phyloP scores from a whole-genome alignment of 345 rosid genomes.

The Ricinus communis region DNA sequence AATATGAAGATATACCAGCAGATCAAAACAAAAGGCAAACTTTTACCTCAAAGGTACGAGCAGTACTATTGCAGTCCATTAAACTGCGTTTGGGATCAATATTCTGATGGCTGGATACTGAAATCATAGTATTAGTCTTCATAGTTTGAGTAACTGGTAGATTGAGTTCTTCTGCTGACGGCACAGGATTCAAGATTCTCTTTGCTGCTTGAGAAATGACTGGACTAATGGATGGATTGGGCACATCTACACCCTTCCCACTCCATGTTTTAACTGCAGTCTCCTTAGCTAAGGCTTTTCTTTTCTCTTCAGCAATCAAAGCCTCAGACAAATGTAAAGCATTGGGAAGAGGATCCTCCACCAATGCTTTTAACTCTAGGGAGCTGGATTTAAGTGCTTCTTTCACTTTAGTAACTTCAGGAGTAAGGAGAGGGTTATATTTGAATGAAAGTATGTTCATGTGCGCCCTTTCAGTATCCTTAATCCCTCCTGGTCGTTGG shows the following conservation, averaged over 20 bases:
- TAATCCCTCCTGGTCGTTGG: conserved; percentile 21
- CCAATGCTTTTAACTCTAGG: conserved; percentile 41
- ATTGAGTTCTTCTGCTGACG: not conserved
- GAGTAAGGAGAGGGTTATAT: conserved; percentile 20
- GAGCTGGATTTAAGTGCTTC: conserved; percentile 43
- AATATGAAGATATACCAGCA: not conserved
- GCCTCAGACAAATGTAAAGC: conserved; percentile 36
- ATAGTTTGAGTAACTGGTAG: conserved; percentile 10
- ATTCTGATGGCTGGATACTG: conserved; percentile 22
- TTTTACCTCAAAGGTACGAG: conserved; percentile 50
- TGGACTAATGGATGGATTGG: not conserved
- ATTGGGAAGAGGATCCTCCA: conserved; percentile 54
- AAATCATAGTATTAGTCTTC: conserved; percentile 17
- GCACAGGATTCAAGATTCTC: conserved; percentile 12
- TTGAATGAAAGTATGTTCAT: not conserved
- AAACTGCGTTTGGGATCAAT: conserved; percentile 32
- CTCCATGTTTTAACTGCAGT: conserved; percentile 13
- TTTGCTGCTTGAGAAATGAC: not conserved
- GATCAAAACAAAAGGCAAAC: not conserved
- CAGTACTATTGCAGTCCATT: conserved; percentile 56
- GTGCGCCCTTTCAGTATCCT: conserved; percentile 23
- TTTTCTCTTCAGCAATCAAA: conserved; percentile 23
- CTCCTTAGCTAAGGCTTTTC: not conserved
- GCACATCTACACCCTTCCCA: conserved; percentile 11
- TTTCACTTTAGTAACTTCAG: conserved; percentile 37